These are phyloP conservation scores for Ophiobolus disseminans DNA, from an alignment of 2,329 filamentous ascomycete genomes.

Conservation along the genomic window DNA sequence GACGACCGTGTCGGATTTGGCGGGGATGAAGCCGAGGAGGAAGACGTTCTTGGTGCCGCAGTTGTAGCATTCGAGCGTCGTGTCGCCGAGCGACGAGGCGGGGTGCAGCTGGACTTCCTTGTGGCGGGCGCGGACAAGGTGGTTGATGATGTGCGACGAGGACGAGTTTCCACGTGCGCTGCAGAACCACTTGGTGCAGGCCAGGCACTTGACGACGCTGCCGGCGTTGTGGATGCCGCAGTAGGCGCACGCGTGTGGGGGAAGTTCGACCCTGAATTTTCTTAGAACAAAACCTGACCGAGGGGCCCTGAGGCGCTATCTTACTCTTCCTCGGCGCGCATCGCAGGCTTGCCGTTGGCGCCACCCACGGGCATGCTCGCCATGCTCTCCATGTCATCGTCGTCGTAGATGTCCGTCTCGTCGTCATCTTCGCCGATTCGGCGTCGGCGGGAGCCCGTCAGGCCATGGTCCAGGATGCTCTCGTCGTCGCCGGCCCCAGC, in stretches of 20 bases:
- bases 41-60: constrained; percentile 99
- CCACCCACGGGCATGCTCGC: constrained; percentile 83
- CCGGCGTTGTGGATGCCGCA: constrained; percentile 96
- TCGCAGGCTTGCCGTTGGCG: constrained; percentile 64
- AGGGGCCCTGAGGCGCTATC: neutral
- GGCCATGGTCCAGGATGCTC: constrained; percentile 74
- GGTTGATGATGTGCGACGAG: constrained; percentile 97
- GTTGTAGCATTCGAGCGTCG: constrained; percentile 97
- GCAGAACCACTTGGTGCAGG: constrained; percentile 99
- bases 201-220: constrained; percentile 94
- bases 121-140: constrained; percentile 94
- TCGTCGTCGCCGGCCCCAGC: constrained; percentile 89
- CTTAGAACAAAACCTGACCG: constrained; percentile 5
- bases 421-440: constrained; percentile 75
- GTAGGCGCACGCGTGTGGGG: constrained; percentile 90
- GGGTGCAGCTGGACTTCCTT: constrained; percentile 99
- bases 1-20: constrained; percentile 97
- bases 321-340: constrained; percentile 70
- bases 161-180: constrained; percentile 95
- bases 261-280: constrained; percentile 67
- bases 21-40: constrained; percentile 94
- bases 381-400: constrained; percentile 75
- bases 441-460: constrained; percentile 64
- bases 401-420: constrained; percentile 84
- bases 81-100: constrained; percentile 90